A percentile compares a stretch with the other conserved stretches of the same genome.
Conservation (phyloP, 2,329 filamentous ascomycete species). For the Aspergillus hortae region DNA sequence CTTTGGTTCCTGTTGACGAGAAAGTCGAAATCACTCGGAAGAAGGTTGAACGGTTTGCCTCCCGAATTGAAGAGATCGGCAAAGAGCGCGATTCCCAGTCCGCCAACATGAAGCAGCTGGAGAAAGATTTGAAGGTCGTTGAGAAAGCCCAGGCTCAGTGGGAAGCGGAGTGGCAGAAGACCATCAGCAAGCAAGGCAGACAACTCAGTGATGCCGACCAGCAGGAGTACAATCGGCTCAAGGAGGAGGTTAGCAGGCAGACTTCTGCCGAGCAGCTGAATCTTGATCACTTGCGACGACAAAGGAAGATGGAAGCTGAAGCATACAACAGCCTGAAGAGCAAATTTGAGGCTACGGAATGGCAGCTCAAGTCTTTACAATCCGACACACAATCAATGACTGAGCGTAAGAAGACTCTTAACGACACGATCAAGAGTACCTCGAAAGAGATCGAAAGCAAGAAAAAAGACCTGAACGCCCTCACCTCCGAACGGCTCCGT, state of each 20-base stretch:
- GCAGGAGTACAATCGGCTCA: slow-evolving; percentile 82
- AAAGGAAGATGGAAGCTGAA: slow-evolving; percentile 86
- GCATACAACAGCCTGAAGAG: slow-evolving; percentile 85
- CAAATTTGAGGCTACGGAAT: slow-evolving; percentile 76
- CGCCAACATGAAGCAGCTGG: slow-evolving; percentile 65
- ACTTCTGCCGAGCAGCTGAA: slow-evolving; percentile 77
- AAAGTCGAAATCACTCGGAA: slow-evolving; percentile 77
- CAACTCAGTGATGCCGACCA: slow-evolving; percentile 82
- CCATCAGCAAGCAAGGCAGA: slow-evolving; percentile 79
- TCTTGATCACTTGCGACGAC: slow-evolving; percentile 79
- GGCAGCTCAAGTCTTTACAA: slow-evolving; percentile 69
- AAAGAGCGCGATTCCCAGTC: slow-evolving; percentile 74
- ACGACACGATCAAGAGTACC: slow-evolving; percentile 63
- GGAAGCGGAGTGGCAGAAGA: slow-evolving; percentile 81
- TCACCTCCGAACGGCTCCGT: slow-evolving; percentile 78
- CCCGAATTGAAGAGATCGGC: slow-evolving; percentile 65
- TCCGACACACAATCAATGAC: slow-evolving; percentile 66
- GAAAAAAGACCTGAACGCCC: slow-evolving; percentile 83
- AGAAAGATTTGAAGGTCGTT: slow-evolving; percentile 78
- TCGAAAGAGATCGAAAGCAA: slow-evolving; percentile 76
- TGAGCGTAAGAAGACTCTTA: slow-evolving; percentile 63
- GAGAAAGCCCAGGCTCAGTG: slow-evolving; percentile 86
- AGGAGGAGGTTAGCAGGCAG: slow-evolving; percentile 78
- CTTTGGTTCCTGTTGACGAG: slow-evolving; percentile 83
- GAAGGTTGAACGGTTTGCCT: slow-evolving; percentile 65